Percentiles rank a stretch among this genome's conserved stretches.
These are phyloP conservation scores for Xanthoconium purpureum DNA, from an alignment of 768 basidiomycete genomes.

Conservation along the genomic window DNA sequence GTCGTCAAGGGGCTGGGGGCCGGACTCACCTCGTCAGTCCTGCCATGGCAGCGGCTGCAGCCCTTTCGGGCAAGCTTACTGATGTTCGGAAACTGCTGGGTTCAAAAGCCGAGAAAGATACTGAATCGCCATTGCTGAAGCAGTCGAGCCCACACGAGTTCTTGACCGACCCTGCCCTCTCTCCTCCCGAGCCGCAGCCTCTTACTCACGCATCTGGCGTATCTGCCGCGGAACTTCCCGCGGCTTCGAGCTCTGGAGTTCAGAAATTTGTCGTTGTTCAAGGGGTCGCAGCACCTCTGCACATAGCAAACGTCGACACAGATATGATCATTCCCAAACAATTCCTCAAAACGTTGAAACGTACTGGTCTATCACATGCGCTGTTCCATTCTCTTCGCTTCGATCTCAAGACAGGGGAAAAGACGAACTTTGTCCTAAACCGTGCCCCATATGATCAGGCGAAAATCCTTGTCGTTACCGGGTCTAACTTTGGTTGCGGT, in stretches of 20 bases:
- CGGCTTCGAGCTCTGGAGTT: conserved; percentile 46
- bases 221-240: conserved; percentile 34
- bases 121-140: conserved; percentile 59
- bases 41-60: conserved; percentile 91
- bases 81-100: conserved; percentile 79
- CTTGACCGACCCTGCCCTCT: conserved; percentile 63
- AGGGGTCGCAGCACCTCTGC: conserved; percentile 76
- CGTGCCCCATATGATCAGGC: conserved; percentile 71
- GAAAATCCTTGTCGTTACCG: conserved; percentile 79
- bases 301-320: conserved; percentile 85
- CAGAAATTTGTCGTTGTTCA: conserved; percentile 67
- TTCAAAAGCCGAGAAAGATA: conserved; percentile 39
- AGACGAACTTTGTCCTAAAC: conserved; percentile 85
- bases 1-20: conserved; percentile 83
- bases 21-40: conserved; percentile 87
- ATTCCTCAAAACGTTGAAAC: conserved; percentile 88
- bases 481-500: conserved; percentile 88
- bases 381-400: conserved; percentile 81
- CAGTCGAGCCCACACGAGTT: conserved; percentile 70
- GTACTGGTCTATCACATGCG: conserved; percentile 81
- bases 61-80: conserved; percentile 78
- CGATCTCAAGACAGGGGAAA: conserved; percentile 71
- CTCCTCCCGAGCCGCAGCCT: conserved; percentile 49
- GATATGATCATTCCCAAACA: conserved; percentile 95
- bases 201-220: conserved; percentile 33